Conservation (phyloP, 257 asterid species). For the Primulina huaijiensis region DNA sequence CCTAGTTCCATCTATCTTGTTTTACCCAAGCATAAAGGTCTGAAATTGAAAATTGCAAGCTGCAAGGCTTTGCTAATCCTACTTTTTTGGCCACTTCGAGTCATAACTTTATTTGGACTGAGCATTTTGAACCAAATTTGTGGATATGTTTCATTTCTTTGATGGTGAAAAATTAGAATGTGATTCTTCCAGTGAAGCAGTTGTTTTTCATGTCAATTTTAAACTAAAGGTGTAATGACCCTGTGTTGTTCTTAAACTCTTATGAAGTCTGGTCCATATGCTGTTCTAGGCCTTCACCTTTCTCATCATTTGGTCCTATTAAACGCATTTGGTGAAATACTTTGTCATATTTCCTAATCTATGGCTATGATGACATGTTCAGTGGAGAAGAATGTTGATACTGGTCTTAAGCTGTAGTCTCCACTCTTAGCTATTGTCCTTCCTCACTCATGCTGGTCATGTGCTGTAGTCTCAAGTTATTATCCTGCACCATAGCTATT, state of each 20-base stretch:
- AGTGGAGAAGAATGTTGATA: background rate
- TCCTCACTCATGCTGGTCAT: slow-evolving; percentile 20
- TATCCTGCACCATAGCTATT: slow-evolving; percentile 19
- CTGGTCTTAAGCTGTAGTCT: background rate
- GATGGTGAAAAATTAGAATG: slow-evolving; percentile 2
- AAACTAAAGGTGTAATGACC: slow-evolving; percentile 10
- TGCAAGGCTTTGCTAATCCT: background rate
- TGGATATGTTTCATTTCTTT: slow-evolving; percentile 4
- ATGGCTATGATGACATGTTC: background rate
- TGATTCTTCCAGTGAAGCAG: slow-evolving; percentile 7
- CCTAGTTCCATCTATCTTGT: background rate
- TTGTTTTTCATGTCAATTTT: background rate
- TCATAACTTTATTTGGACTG: background rate
- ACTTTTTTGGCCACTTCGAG: background rate
- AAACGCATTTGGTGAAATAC: background rate
- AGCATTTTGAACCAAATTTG: slow-evolving; percentile 16
- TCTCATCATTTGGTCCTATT: slow-evolving; percentile 6
- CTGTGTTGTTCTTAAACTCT: background rate
- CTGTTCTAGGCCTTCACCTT: background rate
- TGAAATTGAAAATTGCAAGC: background rate
- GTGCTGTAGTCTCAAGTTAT: slow-evolving; percentile 19
- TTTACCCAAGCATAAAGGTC: background rate
- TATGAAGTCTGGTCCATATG: slow-evolving; percentile 9
- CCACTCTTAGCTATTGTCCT: slow-evolving; percentile 5
- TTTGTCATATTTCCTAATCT: background rate